Conservation (phyloP, 805 yeast species). For the Ogataea corticis region DNA sequence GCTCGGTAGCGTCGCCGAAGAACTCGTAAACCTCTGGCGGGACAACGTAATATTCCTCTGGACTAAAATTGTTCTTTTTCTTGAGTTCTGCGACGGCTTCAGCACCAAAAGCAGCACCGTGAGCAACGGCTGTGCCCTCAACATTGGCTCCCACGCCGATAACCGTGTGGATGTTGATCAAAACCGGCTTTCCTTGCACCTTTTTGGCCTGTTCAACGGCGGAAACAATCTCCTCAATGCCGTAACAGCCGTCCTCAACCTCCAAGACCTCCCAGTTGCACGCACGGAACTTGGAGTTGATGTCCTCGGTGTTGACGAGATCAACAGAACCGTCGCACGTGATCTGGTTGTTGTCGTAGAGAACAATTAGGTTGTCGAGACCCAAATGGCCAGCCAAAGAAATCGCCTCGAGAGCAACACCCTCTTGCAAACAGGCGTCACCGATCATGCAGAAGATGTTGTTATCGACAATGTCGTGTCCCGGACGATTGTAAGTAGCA, state of each 20-base stretch:
- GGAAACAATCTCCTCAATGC: conserved; percentile 60
- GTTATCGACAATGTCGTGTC: conserved; percentile 66
- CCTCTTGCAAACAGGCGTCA: conserved; percentile 98
- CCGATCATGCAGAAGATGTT: conserved; percentile 82
- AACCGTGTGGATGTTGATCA: conserved; percentile 84
- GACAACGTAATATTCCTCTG: conserved; percentile 72
- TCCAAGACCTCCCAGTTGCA: conserved; percentile 90
- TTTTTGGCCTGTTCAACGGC: conserved; percentile 83
- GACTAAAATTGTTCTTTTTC: conserved; percentile 80
- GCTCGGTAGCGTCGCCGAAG: conserved; percentile 55
- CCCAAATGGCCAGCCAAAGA: conserved; percentile 95
- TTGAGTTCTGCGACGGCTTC: conserved; percentile 90
- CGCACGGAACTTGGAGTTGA: conserved; percentile 76
- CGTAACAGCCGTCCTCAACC: conserved; percentile 79
- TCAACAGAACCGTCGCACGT: conserved; percentile 93
- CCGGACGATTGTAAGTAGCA: conserved; percentile 91
- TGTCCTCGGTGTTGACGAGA: conserved; percentile 92
- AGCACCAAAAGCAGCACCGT: conserved; percentile 93
- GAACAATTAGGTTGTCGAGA: conserved; percentile 86
- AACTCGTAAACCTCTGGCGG: conserved; percentile 80
- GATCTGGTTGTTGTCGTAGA: conserved; percentile 96
- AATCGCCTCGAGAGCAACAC: conserved; percentile 90
- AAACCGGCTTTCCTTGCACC: conserved; percentile 75
- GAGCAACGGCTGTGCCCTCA: conserved; percentile 88
- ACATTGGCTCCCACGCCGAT: conserved; percentile 89